Evolutionary conservation across 208 protist species (phyloP).

Genomic region (Acanthamoeba healyi): DNA sequence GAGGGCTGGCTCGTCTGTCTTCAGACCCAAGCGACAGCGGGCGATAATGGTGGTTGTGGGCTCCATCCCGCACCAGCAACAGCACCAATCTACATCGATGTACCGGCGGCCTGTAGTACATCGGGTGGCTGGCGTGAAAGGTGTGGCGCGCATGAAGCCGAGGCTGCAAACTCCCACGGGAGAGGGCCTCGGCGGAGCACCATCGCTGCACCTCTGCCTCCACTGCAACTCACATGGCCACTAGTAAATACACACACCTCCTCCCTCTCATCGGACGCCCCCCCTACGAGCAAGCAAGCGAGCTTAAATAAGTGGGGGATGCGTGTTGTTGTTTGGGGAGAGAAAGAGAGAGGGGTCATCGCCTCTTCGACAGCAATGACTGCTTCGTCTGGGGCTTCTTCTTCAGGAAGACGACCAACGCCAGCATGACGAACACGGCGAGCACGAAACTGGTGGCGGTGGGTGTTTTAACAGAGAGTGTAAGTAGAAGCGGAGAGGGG

Average conservation of each 20-base stretch:
- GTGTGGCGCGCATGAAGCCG: conserved; percentile 16
- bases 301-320: too few species aligned
- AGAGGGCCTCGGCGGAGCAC: conserved; percentile 17
- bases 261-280: too few species aligned
- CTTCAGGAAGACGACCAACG: conserved; percentile 15
- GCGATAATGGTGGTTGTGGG: not conserved
- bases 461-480: too few species aligned
- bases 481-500: too few species aligned
- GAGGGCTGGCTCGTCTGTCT: too few species aligned
- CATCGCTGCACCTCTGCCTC: not conserved
- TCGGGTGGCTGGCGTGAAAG: not conserved
- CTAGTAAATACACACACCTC: too few species aligned
- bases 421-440: not conserved
- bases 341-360: not conserved
- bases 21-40: not conserved
- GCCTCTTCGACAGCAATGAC: not conserved
- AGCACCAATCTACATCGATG: not conserved
- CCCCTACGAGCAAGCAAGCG: too few species aligned
- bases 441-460: conserved; percentile 10
- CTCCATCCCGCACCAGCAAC: not conserved
- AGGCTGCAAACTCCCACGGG: not conserved
- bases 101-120: too few species aligned
- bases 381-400: not conserved
- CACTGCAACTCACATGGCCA: too few species aligned
- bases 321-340: not conserved